A percentile compares a stretch with the other conserved stretches of the same genome.
These are phyloP conservation scores for Zopfia rhizophila DNA, from an alignment of 2,329 filamentous ascomycete genomes.

Conservation along the genomic window DNA sequence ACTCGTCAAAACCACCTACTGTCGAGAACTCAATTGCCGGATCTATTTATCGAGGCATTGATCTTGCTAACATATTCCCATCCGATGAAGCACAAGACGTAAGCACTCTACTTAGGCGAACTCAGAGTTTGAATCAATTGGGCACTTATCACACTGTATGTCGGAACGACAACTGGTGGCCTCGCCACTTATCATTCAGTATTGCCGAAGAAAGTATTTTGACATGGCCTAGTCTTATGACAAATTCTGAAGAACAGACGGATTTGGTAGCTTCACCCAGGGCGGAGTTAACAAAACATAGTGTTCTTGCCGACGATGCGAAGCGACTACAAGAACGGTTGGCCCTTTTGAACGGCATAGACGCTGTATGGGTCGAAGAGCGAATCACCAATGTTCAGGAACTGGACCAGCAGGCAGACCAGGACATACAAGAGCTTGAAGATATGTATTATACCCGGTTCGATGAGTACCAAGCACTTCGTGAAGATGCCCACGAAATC, in stretches of 20 bases:
- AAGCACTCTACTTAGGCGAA: conserved; percentile 67
- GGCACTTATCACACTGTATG: conserved; percentile 28
- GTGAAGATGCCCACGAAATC: conserved; percentile 74
- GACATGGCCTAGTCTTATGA: conserved; percentile 61
- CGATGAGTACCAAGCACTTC: conserved; percentile 75
- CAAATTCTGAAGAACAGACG: conserved; percentile 24
- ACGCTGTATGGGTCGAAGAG: conserved; percentile 70
- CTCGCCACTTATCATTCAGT: conserved; percentile 78
- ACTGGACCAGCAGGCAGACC: conserved; percentile 70
- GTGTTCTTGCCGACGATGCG: conserved; percentile 63
- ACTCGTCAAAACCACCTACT: conserved; percentile 48
- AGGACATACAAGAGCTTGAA: conserved; percentile 69
- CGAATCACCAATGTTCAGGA: conserved; percentile 67
- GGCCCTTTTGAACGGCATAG: conserved; percentile 63
- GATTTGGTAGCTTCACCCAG: no score
- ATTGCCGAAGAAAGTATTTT: conserved; percentile 79
- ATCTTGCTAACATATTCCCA: conserved; percentile 57
- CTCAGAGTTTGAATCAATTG: conserved; percentile 64
- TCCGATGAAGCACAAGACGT: conserved; percentile 61
- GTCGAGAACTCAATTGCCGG: conserved; percentile 67
- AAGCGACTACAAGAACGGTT: conserved; percentile 71
- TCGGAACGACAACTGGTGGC: conserved; percentile 71
- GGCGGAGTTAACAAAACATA: conserved; percentile 47
- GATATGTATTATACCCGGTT: conserved; percentile 76
- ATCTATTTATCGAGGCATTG: conserved; percentile 68